A percentile compares a stretch with the other conserved stretches of the same genome.
Conservation (phyloP, 1,139 yeast genomes). For the Suhomyces ambrosiae region DNA sequence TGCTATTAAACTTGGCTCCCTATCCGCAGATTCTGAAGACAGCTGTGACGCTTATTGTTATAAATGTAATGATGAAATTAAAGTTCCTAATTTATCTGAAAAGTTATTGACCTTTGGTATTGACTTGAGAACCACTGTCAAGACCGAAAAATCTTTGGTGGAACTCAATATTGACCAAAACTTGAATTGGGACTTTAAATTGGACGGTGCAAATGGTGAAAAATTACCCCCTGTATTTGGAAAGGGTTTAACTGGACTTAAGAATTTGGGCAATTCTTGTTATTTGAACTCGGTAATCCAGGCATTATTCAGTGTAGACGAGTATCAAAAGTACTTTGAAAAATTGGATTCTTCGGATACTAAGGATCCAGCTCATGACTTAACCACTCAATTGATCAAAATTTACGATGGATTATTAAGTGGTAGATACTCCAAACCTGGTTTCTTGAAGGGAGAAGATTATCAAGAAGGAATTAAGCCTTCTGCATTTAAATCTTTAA, state of each 20-base stretch:
- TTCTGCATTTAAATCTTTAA: slow-evolving; percentile 66
- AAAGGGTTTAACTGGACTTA: slow-evolving; percentile 72
- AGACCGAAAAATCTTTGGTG: slow-evolving; percentile 82
- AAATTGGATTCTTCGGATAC: slow-evolving; percentile 29
- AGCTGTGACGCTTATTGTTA: slow-evolving; percentile 84
- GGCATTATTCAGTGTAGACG: slow-evolving; percentile 45
- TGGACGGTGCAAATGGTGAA: slow-evolving; percentile 74
- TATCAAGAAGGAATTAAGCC: slow-evolving; percentile 83
- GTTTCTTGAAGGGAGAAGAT: slow-evolving; percentile 45
- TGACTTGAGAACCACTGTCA: slow-evolving; percentile 55
- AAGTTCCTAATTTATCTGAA: slow-evolving; percentile 59
- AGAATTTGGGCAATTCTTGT: slow-evolving; percentile 91
- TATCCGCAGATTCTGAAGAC: slow-evolving; percentile 59
- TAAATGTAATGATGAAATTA: slow-evolving; percentile 83
- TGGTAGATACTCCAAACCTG: slow-evolving; percentile 69
- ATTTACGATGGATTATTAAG: slow-evolving; percentile 77
- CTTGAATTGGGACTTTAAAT: slow-evolving; percentile 86
- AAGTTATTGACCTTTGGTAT: slow-evolving; percentile 67
- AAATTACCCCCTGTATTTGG: slow-evolving; percentile 68
- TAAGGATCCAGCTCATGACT: slow-evolving; percentile 61
- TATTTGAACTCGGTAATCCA: slow-evolving; percentile 84
- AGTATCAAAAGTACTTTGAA: slow-evolving; percentile 43
- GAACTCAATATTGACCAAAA: slow-evolving; percentile 93
- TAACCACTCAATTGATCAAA: slow-evolving; percentile 73
- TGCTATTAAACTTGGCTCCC: slow-evolving; percentile 88